Evolutionary conservation across 345 rosid genomes (phyloP), one percentile per base, ranked within the genome.

Genomic region (Capsella bursapastoris): DNA sequence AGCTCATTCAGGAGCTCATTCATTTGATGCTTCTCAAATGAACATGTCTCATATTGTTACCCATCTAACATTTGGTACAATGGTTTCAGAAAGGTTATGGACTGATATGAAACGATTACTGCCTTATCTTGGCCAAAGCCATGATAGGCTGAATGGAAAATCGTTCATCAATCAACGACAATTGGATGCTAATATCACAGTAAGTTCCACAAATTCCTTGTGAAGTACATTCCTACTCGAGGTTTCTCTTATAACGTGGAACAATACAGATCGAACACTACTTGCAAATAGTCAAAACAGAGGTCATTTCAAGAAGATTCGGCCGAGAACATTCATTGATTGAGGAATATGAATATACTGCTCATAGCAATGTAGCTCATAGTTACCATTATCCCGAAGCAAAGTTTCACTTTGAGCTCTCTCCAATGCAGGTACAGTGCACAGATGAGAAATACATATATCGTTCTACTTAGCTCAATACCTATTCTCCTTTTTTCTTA

Each of bases 401-500:
- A 32, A 92, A 90, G 68, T 92, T 96, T 77, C 98, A 86, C 83
- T 86, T 88, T 53, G 96, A 92, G 88, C 96, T 88, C 75, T 92
- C 98, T 45, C 99, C 99, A 27, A 92, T 96, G 99, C 99, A 96
- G 97, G 99, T 92, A 48, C 51, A 57, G 47, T 50, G 2, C 35
- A 14, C 35, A 25, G 7, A 41, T 25, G 35, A 61, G 12, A 61
- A 34, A 18, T 32, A 32, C 32, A 57, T 9, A 34, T 57, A 55
- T 22, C 57, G 37, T 29, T 8, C 78, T 58, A n/a, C 53, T 18
- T 38, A 48, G 47, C 14, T 15, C 69, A 41, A 13, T 38, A 12
- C 58, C 6, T 16, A 11, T 35, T 73, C 57, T 15, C 32, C 22
- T 58, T 34, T 37, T 51, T 62, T 29, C 22, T 34, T 32, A 18